Evolutionary conservation across 2,329 filamentous ascomycete genomes (phyloP).

Genomic region (Myotisia sp.): DNA sequence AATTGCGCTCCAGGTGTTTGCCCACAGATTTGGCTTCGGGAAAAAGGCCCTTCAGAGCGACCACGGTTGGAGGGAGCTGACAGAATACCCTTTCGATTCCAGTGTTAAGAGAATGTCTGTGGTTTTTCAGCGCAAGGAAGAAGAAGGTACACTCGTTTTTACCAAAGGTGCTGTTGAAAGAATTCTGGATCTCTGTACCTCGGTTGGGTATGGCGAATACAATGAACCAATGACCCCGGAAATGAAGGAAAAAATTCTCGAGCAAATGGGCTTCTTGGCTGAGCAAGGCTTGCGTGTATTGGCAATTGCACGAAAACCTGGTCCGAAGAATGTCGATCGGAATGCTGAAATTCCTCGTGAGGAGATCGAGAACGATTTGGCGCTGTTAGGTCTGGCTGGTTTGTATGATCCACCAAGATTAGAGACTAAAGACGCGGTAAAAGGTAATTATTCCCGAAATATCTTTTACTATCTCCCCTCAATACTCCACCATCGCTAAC

Average conservation of each 20-base stretch:
- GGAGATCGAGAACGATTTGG: constrained; percentile 40
- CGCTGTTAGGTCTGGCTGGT: constrained; percentile 45
- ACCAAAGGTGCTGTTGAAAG: constrained; percentile 32
- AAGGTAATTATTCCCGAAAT: constrained; percentile 15
- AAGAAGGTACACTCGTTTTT: constrained; percentile 19
- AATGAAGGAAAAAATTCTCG: constrained; percentile 33
- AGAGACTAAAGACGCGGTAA: constrained; percentile 44
- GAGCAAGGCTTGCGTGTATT: constrained; percentile 47
- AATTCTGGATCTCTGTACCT: constrained; percentile 37
- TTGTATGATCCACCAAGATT: constrained; percentile 48
- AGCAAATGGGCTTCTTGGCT: constrained; percentile 44
- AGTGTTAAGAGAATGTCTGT: constrained; percentile 54
- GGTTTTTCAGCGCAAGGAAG: constrained; percentile 34
- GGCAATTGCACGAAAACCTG: constrained; percentile 36
- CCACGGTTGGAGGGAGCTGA: constrained; percentile 39
- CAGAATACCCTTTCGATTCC: constrained; percentile 52
- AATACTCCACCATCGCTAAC: constrained; percentile 1
- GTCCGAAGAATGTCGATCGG: constrained; percentile 15
- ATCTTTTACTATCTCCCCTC: neutral
- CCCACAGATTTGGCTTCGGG: constrained; percentile 43
- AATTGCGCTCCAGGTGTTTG: constrained; percentile 53
- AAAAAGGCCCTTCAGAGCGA: constrained; percentile 29
- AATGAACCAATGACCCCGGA: constrained; percentile 28
- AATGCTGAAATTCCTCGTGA: constrained; percentile 30
- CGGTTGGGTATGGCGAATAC: constrained; percentile 29